A percentile compares a stretch with the other conserved stretches of the same genome.
phyloP scores from a whole-genome alignment of 2,329 filamentous ascomycete genomes.

The Verticillium klebahnii region DNA sequence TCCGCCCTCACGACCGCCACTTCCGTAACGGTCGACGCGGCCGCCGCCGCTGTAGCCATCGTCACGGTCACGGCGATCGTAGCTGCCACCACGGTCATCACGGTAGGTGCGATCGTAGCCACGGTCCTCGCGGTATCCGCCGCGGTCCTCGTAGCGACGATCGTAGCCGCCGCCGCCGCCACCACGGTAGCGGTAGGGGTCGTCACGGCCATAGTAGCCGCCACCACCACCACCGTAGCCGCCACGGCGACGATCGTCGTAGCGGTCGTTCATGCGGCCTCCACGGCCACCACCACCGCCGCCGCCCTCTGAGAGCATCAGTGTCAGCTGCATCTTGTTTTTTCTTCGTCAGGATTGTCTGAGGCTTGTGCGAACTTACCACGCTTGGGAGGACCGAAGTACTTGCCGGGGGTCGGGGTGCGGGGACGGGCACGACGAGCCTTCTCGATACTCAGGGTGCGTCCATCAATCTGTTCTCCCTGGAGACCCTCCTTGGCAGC shows the following conservation, averaged over 20 bases:
- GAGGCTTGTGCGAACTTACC: conserved; percentile 53
- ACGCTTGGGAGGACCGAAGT: conserved; percentile 97
- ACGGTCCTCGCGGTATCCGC: conserved; percentile 42
- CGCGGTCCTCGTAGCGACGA: conserved; percentile 32
- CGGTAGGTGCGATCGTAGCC: conserved; percentile 40
- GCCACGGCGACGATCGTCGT: conserved; percentile 62
- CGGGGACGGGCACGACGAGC: conserved; percentile 90
- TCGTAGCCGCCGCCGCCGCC: conserved; percentile 38
- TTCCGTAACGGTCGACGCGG: conserved; percentile 18
- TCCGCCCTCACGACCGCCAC: conserved; percentile 39
- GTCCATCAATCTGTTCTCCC: conserved; percentile 90
- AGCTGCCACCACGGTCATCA: conserved; percentile 42
- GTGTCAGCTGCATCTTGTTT: conserved; percentile 10
- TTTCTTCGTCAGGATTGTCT: too few species aligned
- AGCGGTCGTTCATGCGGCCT: conserved; percentile 49
- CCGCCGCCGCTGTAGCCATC: conserved; percentile 36
- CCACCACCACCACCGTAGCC: conserved; percentile 44
- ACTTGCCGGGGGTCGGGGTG: conserved; percentile 96
- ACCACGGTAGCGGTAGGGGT: conserved; percentile 53
- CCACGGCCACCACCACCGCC: conserved; percentile 44
- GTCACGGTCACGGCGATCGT: conserved; percentile 22
- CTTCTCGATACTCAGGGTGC: conserved; percentile 97
- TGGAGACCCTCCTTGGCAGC: conserved; percentile 95
- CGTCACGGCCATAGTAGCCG: conserved; percentile 42
- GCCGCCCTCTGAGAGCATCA: conserved; percentile 19